Evolutionary conservation across 2,329 filamentous ascomycete genomes (phyloP).

Genomic region (Aspergillus sp.): DNA sequence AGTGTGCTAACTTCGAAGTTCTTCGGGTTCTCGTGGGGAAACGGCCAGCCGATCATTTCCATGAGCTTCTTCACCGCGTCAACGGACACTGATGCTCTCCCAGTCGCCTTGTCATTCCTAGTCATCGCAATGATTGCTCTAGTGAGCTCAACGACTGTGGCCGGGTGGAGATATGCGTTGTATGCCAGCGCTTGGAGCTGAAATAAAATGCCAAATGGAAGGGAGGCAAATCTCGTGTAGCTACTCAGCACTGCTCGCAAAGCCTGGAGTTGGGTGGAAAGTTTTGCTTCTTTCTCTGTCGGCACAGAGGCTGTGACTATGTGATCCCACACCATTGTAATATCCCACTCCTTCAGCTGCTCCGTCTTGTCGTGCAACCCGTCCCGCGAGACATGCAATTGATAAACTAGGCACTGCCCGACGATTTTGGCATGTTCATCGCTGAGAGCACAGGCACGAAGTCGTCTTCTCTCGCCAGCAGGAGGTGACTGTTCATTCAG

Average conservation of each 20-base stretch:
- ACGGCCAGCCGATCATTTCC: constrained; percentile 55
- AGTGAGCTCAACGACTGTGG: constrained; percentile 49
- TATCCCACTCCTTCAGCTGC: constrained; percentile 28
- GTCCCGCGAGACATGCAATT: constrained; percentile 26
- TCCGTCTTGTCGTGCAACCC: constrained; percentile 1
- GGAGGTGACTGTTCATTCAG: neutral
- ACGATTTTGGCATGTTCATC: constrained; percentile 8
- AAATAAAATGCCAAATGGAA: constrained; percentile 58
- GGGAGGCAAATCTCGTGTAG: constrained; percentile 26
- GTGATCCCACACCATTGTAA: neutral
- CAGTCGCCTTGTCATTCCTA: constrained; percentile 18
- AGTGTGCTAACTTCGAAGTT: constrained; percentile 44
- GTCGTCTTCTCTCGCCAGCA: neutral
- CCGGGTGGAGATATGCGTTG: constrained; percentile 62
- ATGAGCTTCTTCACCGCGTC: constrained; percentile 56
- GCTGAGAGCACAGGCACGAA: constrained; percentile 7
- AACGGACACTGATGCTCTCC: constrained; percentile 43
- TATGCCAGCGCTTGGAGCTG: constrained; percentile 63
- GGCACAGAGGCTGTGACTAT: neutral
- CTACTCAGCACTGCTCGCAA: constrained; percentile 22
- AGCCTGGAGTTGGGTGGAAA: neutral
- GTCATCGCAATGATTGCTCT: constrained; percentile 39
- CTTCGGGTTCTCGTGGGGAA: constrained; percentile 49
- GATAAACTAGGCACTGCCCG: constrained; percentile 47
- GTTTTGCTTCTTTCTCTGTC: neutral